Percentiles rank a stretch among this genome's conserved stretches.
Evolutionary conservation across 805 yeast species (phyloP).

Genomic region (Zygosaccharomyces lentus): DNA sequence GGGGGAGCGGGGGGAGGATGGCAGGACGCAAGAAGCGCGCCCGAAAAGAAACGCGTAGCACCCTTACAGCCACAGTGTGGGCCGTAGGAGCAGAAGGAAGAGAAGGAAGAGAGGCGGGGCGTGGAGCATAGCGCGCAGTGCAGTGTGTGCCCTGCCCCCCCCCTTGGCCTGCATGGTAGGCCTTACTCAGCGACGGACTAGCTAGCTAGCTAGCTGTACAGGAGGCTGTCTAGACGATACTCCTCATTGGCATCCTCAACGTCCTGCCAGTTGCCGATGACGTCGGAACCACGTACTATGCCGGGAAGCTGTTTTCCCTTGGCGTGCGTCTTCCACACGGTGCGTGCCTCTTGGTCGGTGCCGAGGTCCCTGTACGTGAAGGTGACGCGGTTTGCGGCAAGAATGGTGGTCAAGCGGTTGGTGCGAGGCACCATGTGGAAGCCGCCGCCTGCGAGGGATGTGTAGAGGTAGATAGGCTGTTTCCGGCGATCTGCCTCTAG

Average conservation of each 20-base stretch:
- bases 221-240: slow-evolving; percentile 55
- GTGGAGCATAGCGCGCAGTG: neutral
- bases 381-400: slow-evolving; percentile 66
- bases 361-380: slow-evolving; percentile 75
- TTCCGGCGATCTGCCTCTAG: slow-evolving; percentile 33
- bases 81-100: neutral
- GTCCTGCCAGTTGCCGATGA: slow-evolving; percentile 81
- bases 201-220: slow-evolving; percentile 48
- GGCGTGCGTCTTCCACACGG: slow-evolving; percentile 73
- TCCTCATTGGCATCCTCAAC: slow-evolving; percentile 84
- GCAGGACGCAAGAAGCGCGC: neutral
- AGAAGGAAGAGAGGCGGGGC: neutral
- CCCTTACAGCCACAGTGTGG: neutral
- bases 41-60: neutral
- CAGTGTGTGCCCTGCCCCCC: too few species aligned
- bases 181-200: neutral
- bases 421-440: slow-evolving; percentile 75
- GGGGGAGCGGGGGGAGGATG: neutral
- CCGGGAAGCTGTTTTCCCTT: slow-evolving; percentile 78
- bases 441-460: slow-evolving; percentile 84
- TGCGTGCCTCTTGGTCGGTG: slow-evolving; percentile 80
- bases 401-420: slow-evolving; percentile 66
- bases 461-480: slow-evolving; percentile 70
- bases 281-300: slow-evolving; percentile 76
- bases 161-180: neutral